These are phyloP conservation scores for Boletellus sp. DNA, from an alignment of 768 basidiomycete species.

Conservation along the genomic window DNA sequence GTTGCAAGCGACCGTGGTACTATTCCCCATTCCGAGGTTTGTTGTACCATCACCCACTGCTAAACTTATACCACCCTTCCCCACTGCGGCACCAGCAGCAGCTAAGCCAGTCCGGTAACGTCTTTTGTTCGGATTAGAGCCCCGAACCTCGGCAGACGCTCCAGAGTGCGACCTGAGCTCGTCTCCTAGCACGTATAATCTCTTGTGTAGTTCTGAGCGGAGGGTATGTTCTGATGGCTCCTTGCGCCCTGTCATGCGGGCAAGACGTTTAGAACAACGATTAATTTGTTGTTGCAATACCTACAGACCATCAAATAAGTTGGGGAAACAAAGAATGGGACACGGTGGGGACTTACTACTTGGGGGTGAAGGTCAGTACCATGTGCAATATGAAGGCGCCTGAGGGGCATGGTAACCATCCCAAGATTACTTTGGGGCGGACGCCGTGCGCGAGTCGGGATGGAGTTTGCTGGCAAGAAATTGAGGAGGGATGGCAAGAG, in stretches of 20 bases:
- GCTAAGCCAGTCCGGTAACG: conserved; percentile 9
- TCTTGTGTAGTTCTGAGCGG: conserved; percentile 40
- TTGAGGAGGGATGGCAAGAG: conserved; percentile 52
- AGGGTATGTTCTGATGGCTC: conserved; percentile 49
- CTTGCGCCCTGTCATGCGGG: conserved; percentile 61
- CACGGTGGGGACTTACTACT: conserved; percentile 33
- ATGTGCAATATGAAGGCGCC: conserved; percentile 30
- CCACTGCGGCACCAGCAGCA: neutral
- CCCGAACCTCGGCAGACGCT: neutral
- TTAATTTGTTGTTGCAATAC: conserved; percentile 69
- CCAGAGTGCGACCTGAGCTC: conserved; percentile 15
- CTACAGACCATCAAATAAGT: conserved; percentile 32
- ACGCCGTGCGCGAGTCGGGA: conserved; percentile 18
- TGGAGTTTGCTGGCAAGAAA: conserved; percentile 32
- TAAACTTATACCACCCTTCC: neutral
- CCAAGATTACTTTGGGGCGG: conserved; percentile 19
- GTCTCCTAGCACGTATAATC: conserved; percentile 37
- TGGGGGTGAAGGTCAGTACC: conserved; percentile 38
- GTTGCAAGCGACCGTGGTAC: conserved; percentile 5
- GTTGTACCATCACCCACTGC: neutral
- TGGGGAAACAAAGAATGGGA: neutral
- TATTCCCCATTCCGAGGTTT: neutral
- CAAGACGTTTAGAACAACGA: conserved; percentile 57
- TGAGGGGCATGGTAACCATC: conserved; percentile 42
- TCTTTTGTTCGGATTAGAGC: conserved; percentile 8